These are phyloP conservation scores for Dittrichia graveolens DNA, from an alignment of 129 eudicot species.

Conservation along the genomic window DNA sequence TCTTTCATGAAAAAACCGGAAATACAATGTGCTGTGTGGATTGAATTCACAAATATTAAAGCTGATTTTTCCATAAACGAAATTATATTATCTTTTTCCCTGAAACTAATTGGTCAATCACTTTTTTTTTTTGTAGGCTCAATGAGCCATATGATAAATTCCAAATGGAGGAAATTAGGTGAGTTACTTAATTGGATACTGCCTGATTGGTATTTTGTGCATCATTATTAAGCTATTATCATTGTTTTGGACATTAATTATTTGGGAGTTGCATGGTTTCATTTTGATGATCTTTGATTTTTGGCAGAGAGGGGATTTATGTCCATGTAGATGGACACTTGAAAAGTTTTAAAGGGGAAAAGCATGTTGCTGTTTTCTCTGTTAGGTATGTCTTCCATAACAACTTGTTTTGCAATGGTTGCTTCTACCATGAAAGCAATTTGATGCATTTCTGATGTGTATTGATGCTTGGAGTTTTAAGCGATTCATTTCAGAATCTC, in stretches of 20 bases:
- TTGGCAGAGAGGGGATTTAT: constrained; percentile 76
- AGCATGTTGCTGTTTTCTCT: constrained; percentile 66
- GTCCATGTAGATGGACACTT: constrained; percentile 82
- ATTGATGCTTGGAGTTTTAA: neutral
- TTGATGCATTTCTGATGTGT: neutral
- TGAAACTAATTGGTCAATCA: constrained; percentile 5
- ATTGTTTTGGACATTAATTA: neutral
- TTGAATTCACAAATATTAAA: too few species aligned
- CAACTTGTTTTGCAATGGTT: neutral
- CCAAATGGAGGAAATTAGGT: constrained; percentile 70
- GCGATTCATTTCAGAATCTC: neutral
- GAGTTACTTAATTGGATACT: constrained; percentile 19
- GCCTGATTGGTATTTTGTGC: neutral
- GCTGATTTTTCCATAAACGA: neutral
- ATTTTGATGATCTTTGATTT: neutral
- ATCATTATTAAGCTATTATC: too few species aligned
- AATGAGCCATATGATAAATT: constrained; percentile 69
- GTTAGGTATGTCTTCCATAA: constrained; percentile 56
- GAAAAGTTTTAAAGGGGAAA: constrained; percentile 67
- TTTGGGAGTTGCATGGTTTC: neutral
- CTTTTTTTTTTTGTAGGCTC: constrained; percentile 48
- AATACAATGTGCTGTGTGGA: too few species aligned
- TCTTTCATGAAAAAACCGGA: too few species aligned
- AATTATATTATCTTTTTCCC: neutral
- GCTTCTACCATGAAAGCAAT: neutral